These are phyloP conservation scores for Ophiobolus disseminans DNA, from an alignment of 2,329 filamentous ascomycete species.

Conservation along the genomic window DNA sequence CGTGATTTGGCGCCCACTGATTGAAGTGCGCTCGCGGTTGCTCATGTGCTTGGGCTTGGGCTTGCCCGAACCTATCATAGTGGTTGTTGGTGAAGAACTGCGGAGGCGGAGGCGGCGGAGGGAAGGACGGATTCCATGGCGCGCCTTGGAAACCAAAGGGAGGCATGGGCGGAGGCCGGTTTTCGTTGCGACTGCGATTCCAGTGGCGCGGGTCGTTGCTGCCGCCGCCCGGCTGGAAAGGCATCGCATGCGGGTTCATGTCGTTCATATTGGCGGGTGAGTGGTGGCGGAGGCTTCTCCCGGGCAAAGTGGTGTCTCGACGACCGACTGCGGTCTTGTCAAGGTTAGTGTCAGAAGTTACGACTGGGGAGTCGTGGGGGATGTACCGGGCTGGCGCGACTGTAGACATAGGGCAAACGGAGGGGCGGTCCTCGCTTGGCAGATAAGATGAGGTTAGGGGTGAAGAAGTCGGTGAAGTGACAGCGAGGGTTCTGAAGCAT, in stretches of 20 bases:
- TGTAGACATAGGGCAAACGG: constrained; percentile 35
- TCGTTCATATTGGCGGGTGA: constrained; percentile 30
- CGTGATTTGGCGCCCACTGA: constrained; percentile 28
- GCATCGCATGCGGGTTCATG: constrained; percentile 27
- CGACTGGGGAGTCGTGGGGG: constrained; percentile 31
- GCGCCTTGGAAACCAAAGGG: constrained; percentile 10
- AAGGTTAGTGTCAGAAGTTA: constrained; percentile 35
- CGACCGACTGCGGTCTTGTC: constrained; percentile 31
- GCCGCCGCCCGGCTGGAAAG: constrained; percentile 24
- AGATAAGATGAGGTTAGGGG: constrained; percentile 9
- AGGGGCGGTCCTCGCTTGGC: constrained; percentile 16
- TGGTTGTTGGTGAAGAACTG: constrained; percentile 15
- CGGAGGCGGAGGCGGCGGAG: constrained; percentile 15
- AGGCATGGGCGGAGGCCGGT: constrained; percentile 14
- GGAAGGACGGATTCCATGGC: constrained; percentile 14
- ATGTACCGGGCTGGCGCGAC: constrained; percentile 34
- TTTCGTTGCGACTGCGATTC: constrained; percentile 15
- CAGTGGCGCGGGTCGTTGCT: constrained; percentile 15
- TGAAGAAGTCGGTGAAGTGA: constrained; percentile 17
- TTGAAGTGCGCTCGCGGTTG: constrained; percentile 25
- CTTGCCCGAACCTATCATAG: constrained; percentile 19
- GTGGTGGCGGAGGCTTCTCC: constrained; percentile 10
- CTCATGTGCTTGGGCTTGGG: constrained; percentile 20
- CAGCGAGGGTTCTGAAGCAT: constrained; percentile 12
- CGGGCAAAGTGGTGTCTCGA: constrained; percentile 21